Evolutionary conservation across 768 basidiomycete genomes (phyloP), one percentile per base, ranked within the genome.

Genomic region (Pleurotus cornucopiae): DNA sequence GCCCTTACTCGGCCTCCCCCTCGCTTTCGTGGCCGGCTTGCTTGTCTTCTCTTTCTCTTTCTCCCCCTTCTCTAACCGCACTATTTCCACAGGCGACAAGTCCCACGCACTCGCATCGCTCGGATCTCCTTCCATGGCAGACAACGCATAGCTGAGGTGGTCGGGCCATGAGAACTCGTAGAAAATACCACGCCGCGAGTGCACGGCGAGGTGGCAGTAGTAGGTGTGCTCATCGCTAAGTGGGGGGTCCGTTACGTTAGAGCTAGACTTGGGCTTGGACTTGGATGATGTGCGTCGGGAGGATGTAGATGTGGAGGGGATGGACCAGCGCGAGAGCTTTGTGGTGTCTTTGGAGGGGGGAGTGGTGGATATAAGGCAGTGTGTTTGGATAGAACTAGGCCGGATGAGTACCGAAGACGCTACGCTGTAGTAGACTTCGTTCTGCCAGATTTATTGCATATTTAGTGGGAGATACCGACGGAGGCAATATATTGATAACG

Each of bases 401-500:
- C 74, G 70, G 13, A 88, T 61, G 40, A 79, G 71, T 20, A 73
- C 80, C 43, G 71, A 74, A 4, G 76, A 74, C 30, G 73, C 60
- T 20, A 88, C 67, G 6, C 82, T 81, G 49, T 86, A 88, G 62
- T 89, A 91, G 5, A 91, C 77, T 68, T 92, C 90, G 60, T 89
- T 87, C 90, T 91, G 59, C 11, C 9, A n/a, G 23, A 30, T 6
- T 30, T 30, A 7, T 30, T 30, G 26, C 26, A 30, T 9, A 30
- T 6, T 30, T 30, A 30, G 1, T 9, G 26, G 26, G 44, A 44
- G 23, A 45, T 37, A 47, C 52, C 18, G 3, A 18, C 34, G 39
- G 11, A 45, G 16, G 43, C 20, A 58, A 45, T 25, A 44, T 30
- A 46, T 51, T 16, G 41, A 34, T 55, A 16, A 64, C 77, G 46